phyloP scores from a whole-genome alignment of 495 filamentous ascomycete species.

The Lophiotrema nucula region DNA sequence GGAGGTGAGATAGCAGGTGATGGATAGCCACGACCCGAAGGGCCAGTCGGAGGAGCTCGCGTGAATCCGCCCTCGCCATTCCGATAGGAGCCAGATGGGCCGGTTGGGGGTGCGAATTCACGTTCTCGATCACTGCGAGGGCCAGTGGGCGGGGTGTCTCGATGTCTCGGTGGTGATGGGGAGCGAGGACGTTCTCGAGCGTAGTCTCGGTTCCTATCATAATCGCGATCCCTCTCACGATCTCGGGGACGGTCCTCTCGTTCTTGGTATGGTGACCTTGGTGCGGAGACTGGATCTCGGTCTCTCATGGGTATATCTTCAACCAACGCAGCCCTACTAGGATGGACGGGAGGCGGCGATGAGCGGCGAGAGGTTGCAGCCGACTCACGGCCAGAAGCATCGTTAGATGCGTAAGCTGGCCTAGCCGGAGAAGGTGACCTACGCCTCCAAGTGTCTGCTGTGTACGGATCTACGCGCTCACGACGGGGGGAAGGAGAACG shows the following conservation, averaged over 20 bases:
- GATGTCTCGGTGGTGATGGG: constrained; percentile 28
- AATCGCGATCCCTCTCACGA: constrained; percentile 16
- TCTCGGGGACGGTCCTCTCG: constrained; percentile 21
- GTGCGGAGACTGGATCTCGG: constrained; percentile 24
- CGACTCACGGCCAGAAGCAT: constrained; percentile 38
- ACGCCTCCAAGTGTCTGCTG: constrained; percentile 38
- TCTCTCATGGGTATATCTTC: constrained; percentile 14
- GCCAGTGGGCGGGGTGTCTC: constrained; percentile 35
- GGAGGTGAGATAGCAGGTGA: constrained; percentile 46
- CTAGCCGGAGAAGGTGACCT: constrained; percentile 40
- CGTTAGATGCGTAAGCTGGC: constrained; percentile 29
- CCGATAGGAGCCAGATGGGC: constrained; percentile 34
- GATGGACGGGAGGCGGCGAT: constrained; percentile 43
- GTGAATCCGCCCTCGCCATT: constrained; percentile 34
- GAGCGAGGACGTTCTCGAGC: constrained; percentile 26
- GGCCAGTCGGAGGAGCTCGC: constrained; percentile 42
- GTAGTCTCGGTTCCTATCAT: constrained; percentile 10
- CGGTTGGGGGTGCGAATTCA: constrained; percentile 33
- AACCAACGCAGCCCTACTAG: constrained; percentile 36
- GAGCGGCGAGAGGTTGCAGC: constrained; percentile 42
- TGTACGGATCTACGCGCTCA: constrained; percentile 36
- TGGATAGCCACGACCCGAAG: constrained; percentile 40
- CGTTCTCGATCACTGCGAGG: constrained; percentile 27
- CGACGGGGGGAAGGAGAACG: constrained; percentile 44
- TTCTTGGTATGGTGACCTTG: constrained; percentile 27